Conservation (phyloP, 2,329 filamentous ascomycete species). For the Coniochaeta hoffmannii region DNA sequence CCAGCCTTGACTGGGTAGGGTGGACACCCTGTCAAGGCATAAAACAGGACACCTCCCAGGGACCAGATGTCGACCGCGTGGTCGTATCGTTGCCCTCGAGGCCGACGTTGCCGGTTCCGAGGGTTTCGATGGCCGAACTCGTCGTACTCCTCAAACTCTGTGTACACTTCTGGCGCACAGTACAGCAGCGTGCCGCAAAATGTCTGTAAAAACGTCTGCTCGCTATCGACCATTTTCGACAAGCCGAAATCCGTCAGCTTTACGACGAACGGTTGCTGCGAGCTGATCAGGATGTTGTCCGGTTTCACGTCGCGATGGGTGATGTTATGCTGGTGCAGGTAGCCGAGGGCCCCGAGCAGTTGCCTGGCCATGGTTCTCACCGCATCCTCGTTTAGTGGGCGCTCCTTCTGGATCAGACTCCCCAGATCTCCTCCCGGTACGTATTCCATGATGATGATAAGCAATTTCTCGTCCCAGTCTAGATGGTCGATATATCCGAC, state of each 20-base stretch:
- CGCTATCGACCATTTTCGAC: slow-evolving; percentile 86
- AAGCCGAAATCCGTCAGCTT: slow-evolving; percentile 96
- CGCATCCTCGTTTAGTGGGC: slow-evolving; percentile 57
- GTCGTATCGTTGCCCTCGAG: slow-evolving; percentile 63
- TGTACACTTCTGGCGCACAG: slow-evolving; percentile 94
- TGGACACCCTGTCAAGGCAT: slow-evolving; percentile 68
- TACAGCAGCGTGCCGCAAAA: slow-evolving; percentile 96
- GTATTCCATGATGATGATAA: slow-evolving; percentile 97
- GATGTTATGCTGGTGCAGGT: slow-evolving; percentile 81
- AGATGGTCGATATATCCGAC: slow-evolving; percentile 87
- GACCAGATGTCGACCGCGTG: slow-evolving; percentile 97
- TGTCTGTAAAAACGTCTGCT: slow-evolving; percentile 87
- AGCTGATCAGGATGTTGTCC: slow-evolving; percentile 87
- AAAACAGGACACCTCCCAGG: slow-evolving; percentile 85
- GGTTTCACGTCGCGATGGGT: slow-evolving; percentile 99
- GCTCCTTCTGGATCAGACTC: slow-evolving; percentile 55
- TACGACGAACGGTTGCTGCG: slow-evolving; percentile 64
- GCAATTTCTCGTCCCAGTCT: slow-evolving; percentile 71
- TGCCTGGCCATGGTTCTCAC: slow-evolving; percentile 68
- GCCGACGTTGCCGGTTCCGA: slow-evolving; percentile 55
- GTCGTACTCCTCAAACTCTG: slow-evolving; percentile 61
- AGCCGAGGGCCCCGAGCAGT: slow-evolving; percentile 73
- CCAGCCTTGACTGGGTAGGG: slow-evolving; percentile 76
- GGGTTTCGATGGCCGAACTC: slow-evolving; percentile 57
- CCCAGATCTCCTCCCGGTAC: slow-evolving; percentile 78